Evolutionary conservation across 257 asterid genomes (phyloP).

Genomic region (Verbascum thapsus): DNA sequence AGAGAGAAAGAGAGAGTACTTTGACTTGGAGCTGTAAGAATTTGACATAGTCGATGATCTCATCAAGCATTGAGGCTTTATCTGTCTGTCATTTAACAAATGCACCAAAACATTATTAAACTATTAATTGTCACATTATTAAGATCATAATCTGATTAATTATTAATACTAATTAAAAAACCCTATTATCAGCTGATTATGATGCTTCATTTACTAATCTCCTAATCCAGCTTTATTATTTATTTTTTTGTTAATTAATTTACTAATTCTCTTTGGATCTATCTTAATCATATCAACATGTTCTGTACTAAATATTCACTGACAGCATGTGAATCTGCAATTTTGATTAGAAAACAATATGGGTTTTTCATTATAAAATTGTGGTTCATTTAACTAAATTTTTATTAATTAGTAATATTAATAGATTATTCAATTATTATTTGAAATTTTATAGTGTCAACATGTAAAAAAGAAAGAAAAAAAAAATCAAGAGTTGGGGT

Average conservation of each 20-base stretch:
- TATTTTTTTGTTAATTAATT: constrained; percentile 6
- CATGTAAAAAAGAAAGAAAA: too few species aligned
- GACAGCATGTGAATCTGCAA: constrained; percentile 28
- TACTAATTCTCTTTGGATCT: constrained; percentile 12
- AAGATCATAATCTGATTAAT: constrained; percentile 7
- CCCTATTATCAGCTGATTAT: constrained; percentile 8
- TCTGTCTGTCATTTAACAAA: constrained; percentile 84
- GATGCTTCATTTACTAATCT: constrained; percentile 13
- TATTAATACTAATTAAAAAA: constrained; percentile 1
- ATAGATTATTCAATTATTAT: too few species aligned
- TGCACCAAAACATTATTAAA: constrained; percentile 24
- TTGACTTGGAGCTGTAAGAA: constrained; percentile 99
- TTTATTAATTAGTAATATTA: too few species aligned
- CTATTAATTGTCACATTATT: constrained; percentile 13
- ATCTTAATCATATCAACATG: constrained; percentile 10
- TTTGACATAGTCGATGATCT: constrained; percentile 97
- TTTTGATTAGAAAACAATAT: constrained; percentile 5
- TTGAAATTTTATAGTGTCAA: too few species aligned
- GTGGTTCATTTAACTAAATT: constrained; percentile 11
- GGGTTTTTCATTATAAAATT: not conserved
- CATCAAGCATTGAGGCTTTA: constrained; percentile 99
- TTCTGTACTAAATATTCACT: constrained; percentile 18
- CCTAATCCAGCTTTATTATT: constrained; percentile 1
- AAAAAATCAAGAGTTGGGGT: too few species aligned
- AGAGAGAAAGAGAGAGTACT: constrained; percentile 41